Base-by-base conservation (phyloP, 1,284 basidiomycete genomes). In the Ustilago nuda region DNA sequence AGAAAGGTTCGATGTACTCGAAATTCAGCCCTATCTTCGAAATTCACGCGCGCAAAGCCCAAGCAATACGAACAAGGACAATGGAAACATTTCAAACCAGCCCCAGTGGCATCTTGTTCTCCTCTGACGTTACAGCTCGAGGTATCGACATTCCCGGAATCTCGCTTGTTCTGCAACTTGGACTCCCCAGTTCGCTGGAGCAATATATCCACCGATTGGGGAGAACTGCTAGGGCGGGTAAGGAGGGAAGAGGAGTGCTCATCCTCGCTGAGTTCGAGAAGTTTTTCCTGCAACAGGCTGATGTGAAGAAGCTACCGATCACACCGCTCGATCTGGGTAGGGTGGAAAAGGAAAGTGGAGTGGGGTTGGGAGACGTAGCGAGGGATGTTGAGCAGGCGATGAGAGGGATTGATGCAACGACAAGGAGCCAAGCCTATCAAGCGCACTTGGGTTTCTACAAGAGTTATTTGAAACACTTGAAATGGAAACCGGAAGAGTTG, bases 111-210 rank as follows among this genome's bases (percentile, higher is more conserved):
- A 88, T 98, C 32, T 89, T 98, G 67, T 89, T 98, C 78, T 93
- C 92, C 1, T 94, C 93, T 0, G 95, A 98, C 80, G 92, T 98
- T 2, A 94, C 93, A 12, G 94, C 94, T 11, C 91, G 94, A 64
- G 94, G 94, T 23, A 91, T 97, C 65, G 80, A 82, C 41, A 76
- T 83, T 43, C 79, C 80, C 12, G 72, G 73, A 27, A 83, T 87
- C 23, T 89, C 90, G 0, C 86, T 89, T 2, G 89, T 92, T 51
- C 80, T 92, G 12, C 91, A 92, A 83, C 85, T 90, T 37, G 91
- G 81, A 79, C 56, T 79, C 23, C 80, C 80, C 4, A 66, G 55
- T 56, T 70, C 52, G 39, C 50, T 65, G 1, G 80, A 82, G 46
- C 80, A 82, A 72, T 85, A 86, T 62, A 73, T 87, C 30, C 87